Base-by-base conservation (phyloP, 768 basidiomycete species). In the Russula brevipes region DNA sequence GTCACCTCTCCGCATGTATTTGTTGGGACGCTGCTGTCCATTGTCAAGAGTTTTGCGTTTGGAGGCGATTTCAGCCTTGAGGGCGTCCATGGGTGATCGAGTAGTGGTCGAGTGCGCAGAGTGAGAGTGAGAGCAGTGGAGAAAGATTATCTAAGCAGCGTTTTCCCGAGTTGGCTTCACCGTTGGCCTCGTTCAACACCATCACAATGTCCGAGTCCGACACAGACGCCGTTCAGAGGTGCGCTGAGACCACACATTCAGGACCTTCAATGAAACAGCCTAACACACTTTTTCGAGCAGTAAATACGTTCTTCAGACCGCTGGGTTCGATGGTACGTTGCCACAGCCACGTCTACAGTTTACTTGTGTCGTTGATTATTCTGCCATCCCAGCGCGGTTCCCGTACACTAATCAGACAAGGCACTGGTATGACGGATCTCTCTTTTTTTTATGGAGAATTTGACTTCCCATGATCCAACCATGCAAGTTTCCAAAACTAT, bases 1-100 rank as follows among this genome's bases (percentile, higher is more conserved):
- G n/a, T 98, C 96, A 17, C 90, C 91, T 66, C 89, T 82, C 45
- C 90, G 85, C 84, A 97, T 83, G 74, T 98, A 98, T 76, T 98
- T 97, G 24, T 79, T 82, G 0, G 88, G 83, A 6, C 86, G 78
- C n/a, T 72, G 69, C 46, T 79, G 69, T n/a, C 79, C 81, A 12
- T 81, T 77, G 51, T 81, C 76, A 3, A 90, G 74, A 5, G 84
- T 79, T 73, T 95, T 95, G 68, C 94, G 88, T 75, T 99, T 98
- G 59, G 83, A 75, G 16, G 85, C 87, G 64, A 99, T 88, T 73
- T 95, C 92, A 57, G 90, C 87, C 67, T 91, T 89, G 71, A 99
- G 88, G 10, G 85, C 86, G 74, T 98, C 89, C 95, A 99, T 98
- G 58, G 56, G 57, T 42, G 51, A 3, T 16, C 19, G 30, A 35